Evolutionary conservation across 208 protist species (phyloP), one percentile per base, ranked within the genome.

Genomic region (Trypanosoma mega): DNA sequence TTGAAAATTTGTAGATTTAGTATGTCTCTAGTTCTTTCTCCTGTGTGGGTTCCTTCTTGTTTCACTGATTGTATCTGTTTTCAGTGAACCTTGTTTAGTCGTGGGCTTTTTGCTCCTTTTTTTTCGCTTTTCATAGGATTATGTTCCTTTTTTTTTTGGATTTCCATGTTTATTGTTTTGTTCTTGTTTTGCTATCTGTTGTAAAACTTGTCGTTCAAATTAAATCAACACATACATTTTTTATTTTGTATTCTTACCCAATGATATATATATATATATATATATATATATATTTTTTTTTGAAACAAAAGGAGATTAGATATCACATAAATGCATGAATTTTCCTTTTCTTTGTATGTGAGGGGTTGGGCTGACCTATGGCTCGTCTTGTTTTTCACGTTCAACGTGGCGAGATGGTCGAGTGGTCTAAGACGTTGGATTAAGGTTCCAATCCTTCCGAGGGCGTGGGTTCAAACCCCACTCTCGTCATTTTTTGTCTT

Each of bases 281-380:
- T 11, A 51, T 27, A 51, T 27, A 51, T 7, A 51, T 4, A 14
- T 27, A 27, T 3, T 48, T 48, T 6, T 48, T 48, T 34, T 12
- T 34, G 6, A 21, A 12, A 30, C 7, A 44, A 9, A 5, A 37
- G 29, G 27, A 44, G n/a, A 41, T 45, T 21, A 7, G 33, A 33
- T 34, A 30, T 31, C 27, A 52, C 27, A 52, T 26, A 43, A 21
- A 12, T 27, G 7, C 18, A 9, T 4, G 21, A 55, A n/a, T 12
- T 55, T n/a, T 5, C 37, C n/a, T 26, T 24, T 26, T 48, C 48
- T 29, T 24, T 48, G 2, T 21, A 48, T 59, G 53, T 21, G 24
- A 3, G 31, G 37, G 1, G 39, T 30, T 36, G 33, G n/a, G n/a
- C n/a, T n/a, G n/a, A n/a, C n/a, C n/a, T n/a, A n/a, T n/a, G n/a